These are phyloP conservation scores for Lepidium aucheri DNA, from an alignment of 345 rosid species.

Conservation along the genomic window DNA sequence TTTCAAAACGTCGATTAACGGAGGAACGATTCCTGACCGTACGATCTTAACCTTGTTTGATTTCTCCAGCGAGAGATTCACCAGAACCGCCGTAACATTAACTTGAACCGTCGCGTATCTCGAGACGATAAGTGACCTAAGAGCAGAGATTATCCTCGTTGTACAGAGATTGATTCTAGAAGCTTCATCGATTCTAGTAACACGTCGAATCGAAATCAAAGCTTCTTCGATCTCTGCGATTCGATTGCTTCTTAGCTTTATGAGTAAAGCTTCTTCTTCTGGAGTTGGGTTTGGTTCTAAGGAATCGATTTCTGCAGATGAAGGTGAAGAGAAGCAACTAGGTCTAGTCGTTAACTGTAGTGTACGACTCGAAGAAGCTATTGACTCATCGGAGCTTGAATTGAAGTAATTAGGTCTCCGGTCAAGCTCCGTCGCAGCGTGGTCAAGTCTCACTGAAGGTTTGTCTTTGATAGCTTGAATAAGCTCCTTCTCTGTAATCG, in stretches of 20 bases:
- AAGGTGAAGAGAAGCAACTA: slow-evolving; percentile 58
- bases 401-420: slow-evolving; percentile 31
- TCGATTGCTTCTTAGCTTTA: slow-evolving; percentile 43
- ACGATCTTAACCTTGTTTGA: slow-evolving; percentile 69
- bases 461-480: slow-evolving; percentile 29
- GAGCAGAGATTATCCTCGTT: slow-evolving; percentile 37
- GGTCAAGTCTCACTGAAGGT: slow-evolving; percentile 32
- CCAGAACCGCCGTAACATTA: slow-evolving; percentile 63
- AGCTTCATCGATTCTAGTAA: slow-evolving; percentile 48
- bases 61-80: slow-evolving; percentile 66
- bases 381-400: slow-evolving; percentile 50
- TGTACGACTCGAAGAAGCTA: slow-evolving; percentile 29
- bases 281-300: slow-evolving; percentile 21
- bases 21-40: slow-evolving; percentile 77
- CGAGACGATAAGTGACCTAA: slow-evolving; percentile 43
- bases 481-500: slow-evolving; percentile 26
- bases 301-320: slow-evolving; percentile 45
- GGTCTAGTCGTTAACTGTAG: slow-evolving; percentile 44
- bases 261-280: slow-evolving; percentile 46
- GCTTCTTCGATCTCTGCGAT: slow-evolving; percentile 58
- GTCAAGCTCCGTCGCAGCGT: slow-evolving; percentile 43
- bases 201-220: slow-evolving; percentile 38
- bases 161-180: slow-evolving; percentile 47
- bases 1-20: slow-evolving; percentile 56
- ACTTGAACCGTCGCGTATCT: slow-evolving; percentile 58